Conservation (phyloP, 163 green algal species). For the Scenedesmus sp. region DNA sequence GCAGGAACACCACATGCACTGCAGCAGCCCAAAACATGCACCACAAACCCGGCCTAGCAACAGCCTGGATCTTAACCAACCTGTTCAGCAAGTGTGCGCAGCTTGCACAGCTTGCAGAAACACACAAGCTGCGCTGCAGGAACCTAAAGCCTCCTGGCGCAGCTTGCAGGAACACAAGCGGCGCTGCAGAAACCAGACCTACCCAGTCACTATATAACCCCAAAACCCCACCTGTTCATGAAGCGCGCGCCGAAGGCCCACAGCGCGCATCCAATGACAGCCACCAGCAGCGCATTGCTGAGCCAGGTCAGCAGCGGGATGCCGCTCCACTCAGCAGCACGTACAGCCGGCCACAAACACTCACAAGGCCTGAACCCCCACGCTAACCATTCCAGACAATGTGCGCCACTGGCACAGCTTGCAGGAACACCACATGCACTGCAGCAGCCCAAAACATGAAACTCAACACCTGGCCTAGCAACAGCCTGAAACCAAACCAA, state of each 20-base stretch:
- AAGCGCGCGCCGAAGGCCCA: constrained; percentile 68
- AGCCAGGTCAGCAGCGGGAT: constrained; percentile 65
- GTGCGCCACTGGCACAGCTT: too few species aligned
- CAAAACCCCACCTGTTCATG: constrained; percentile 44
- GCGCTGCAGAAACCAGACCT: too few species aligned
- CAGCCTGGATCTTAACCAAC: neutral
- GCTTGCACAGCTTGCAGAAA: neutral
- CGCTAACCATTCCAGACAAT: too few species aligned
- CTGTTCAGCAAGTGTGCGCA: neutral
- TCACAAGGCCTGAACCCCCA: too few species aligned
- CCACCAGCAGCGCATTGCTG: constrained; percentile 61
- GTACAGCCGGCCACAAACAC: constrained; percentile 48
- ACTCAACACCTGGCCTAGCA: too few species aligned
- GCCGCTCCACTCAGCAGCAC: constrained; percentile 67
- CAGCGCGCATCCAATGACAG: constrained; percentile 54
- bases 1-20: too few species aligned
- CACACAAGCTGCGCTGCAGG: neutral
- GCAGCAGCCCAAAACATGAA: too few species aligned
- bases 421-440: too few species aligned
- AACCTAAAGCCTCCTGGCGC: neutral
- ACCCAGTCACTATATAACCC: too few species aligned
- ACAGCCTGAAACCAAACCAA: neutral
- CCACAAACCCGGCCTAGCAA: too few species aligned
- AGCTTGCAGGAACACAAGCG: neutral
- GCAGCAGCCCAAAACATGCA: too few species aligned